phyloP scores from a whole-genome alignment of 352 stramenopile genomes.

The Globisporangium rhizosaccharum region DNA sequence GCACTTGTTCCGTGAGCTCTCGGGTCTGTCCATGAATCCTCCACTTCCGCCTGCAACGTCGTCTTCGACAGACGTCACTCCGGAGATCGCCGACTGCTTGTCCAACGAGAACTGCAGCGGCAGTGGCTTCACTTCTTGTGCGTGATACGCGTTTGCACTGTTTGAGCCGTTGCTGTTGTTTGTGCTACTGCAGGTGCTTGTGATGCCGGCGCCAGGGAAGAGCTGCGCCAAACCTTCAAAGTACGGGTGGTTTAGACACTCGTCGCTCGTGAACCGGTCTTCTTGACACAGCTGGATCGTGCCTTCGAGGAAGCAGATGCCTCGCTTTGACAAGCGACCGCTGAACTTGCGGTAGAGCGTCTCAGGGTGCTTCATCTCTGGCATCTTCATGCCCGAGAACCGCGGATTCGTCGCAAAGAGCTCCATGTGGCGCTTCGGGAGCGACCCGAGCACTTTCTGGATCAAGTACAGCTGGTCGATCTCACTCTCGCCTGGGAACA shows the following conservation, averaged over 20 bases:
- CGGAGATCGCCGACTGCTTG: constrained; percentile 18
- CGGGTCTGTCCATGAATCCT: constrained; percentile 19
- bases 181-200: constrained; percentile 1
- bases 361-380: constrained; percentile 89
- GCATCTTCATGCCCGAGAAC: constrained; percentile 92
- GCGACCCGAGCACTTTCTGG: constrained; percentile 97
- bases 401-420: constrained; percentile 89
- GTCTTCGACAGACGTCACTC: constrained; percentile 1
- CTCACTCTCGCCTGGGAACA: constrained; percentile 98
- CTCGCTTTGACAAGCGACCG: constrained; percentile 80
- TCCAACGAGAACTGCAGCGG: constrained; percentile 18
- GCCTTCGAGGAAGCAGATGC: constrained; percentile 74
- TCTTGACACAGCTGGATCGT: constrained; percentile 75
- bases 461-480: constrained; percentile 99
- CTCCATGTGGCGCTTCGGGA: constrained; percentile 90
- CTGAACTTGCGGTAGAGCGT: constrained; percentile 90
- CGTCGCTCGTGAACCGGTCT: constrained; percentile 64
- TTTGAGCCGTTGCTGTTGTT: neutral
- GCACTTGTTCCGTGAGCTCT: constrained; percentile 33
- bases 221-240: constrained; percentile 69
- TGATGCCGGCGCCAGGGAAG: neutral
- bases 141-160: neutral
- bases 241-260: constrained; percentile 84
- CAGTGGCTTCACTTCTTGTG: constrained; percentile 28
- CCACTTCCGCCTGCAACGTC: constrained; percentile 3